Percentiles rank a stretch among this genome's conserved stretches.
phyloP scores from a whole-genome alignment of 176 grass and related monocot genomes.

The Melocanna baccifera region DNA sequence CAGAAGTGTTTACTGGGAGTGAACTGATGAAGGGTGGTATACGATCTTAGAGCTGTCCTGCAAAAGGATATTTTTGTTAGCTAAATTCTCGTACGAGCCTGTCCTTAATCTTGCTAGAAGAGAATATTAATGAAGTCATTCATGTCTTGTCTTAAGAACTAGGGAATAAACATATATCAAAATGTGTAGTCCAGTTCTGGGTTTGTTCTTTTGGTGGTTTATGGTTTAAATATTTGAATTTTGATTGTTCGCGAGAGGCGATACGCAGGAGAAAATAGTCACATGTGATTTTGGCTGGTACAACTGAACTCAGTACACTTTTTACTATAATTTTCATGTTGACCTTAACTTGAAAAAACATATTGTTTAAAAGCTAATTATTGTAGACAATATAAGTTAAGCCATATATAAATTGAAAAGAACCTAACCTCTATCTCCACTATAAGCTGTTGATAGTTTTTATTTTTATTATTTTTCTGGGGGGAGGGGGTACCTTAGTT shows the following conservation, averaged over 20 bases:
- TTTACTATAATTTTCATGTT: too few relatives aligned
- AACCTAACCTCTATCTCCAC: too few relatives aligned
- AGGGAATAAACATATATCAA: background rate
- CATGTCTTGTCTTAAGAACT: constrained; percentile 5
- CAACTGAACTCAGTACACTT: too few relatives aligned
- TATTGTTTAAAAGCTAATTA: too few relatives aligned
- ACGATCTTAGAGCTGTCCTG: background rate
- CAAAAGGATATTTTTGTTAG: background rate
- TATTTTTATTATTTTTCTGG: background rate
- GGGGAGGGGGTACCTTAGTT: background rate
- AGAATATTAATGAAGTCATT: constrained; percentile 17
- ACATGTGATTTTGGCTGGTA: too few relatives aligned
- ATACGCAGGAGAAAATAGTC: too few relatives aligned
- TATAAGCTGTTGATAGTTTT: background rate
- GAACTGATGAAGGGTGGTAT: background rate
- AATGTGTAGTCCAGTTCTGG: background rate
- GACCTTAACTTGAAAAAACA: too few relatives aligned
- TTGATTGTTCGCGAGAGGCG: too few relatives aligned
- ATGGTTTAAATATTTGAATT: too few relatives aligned
- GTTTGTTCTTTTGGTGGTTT: too few relatives aligned
- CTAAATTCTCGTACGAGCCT: background rate
- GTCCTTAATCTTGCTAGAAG: background rate
- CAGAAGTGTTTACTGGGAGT: background rate
- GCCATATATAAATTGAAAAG: too few relatives aligned
- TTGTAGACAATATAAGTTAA: too few relatives aligned